phyloP scores from a whole-genome alignment of 169 alveolate species.

The Plasmodium billcollinsi region DNA sequence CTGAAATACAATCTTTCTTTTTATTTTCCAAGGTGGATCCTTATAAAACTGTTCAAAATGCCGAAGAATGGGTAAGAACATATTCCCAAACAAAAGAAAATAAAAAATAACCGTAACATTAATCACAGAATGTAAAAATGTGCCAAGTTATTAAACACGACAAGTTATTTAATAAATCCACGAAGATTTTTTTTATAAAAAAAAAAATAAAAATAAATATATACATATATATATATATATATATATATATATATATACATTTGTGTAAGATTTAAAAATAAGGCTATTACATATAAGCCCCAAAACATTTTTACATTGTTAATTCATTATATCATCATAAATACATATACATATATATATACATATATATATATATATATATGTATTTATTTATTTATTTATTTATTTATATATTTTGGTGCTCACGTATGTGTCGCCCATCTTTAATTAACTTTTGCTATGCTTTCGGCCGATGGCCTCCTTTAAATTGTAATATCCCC shows the following conservation, averaged over 20 bases:
- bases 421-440: background rate
- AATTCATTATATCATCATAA: background rate
- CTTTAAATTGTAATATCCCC: slow-evolving; percentile 62
- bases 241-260: background rate
- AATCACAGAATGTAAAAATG: too few species aligned
- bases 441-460: background rate
- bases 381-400: background rate
- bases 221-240: background rate
- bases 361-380: background rate
- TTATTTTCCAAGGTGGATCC: slow-evolving; percentile 81
- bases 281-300: too few species aligned
- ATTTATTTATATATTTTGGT: background rate
- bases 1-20: slow-evolving; percentile 88
- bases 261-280: too few species aligned
- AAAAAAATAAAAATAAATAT: too few species aligned
- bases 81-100: slow-evolving; percentile 46
- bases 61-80: slow-evolving; percentile 78
- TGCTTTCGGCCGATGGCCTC: slow-evolving; percentile 67
- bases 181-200: background rate
- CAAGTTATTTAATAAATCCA: too few species aligned
- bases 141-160: too few species aligned
- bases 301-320: too few species aligned
- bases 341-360: background rate
- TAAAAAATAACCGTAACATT: background rate
- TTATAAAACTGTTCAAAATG: slow-evolving; percentile 79